A percentile compares a stretch with the other conserved stretches of the same genome.
phyloP scores from a whole-genome alignment of 306 rosid species.

The Gastrolobium villosum region DNA sequence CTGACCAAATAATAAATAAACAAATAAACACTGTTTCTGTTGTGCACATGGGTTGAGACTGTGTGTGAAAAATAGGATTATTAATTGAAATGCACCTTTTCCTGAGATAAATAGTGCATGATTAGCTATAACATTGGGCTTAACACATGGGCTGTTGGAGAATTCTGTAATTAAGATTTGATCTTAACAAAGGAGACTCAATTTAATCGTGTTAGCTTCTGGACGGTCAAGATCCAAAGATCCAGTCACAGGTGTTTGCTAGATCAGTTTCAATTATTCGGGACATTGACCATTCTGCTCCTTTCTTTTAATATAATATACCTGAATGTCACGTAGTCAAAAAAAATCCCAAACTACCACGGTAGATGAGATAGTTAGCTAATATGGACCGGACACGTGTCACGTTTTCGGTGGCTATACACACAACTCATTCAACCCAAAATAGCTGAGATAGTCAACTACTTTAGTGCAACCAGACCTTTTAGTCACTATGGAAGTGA shows the following conservation, averaged over 20 bases:
- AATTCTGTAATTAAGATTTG: conserved; percentile 45
- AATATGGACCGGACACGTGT: no score
- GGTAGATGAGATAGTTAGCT: no score
- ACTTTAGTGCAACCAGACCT: no score
- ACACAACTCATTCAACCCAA: no score
- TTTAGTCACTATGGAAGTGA: no score
- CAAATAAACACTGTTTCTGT: conserved; percentile 21
- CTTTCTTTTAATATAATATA: no score
- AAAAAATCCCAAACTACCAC: no score
- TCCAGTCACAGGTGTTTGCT: conserved; percentile 36
- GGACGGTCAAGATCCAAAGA: conserved; percentile 52
- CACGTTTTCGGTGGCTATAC: no score
- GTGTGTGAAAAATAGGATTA: conserved; percentile 27
- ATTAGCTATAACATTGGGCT: conserved; percentile 44
- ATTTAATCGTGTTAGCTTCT: background rate
- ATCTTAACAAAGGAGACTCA: conserved; percentile 39
- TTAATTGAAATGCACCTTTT: conserved; percentile 10
- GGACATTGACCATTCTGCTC: no score
- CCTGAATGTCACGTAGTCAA: no score
- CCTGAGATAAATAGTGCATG: conserved; percentile 26
- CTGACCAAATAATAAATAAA: conserved; percentile 34
- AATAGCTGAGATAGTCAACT: no score
- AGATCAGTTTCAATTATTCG: conserved; percentile 34
- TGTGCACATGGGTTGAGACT: conserved; percentile 54
- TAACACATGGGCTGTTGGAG: conserved; percentile 67